phyloP scores from a whole-genome alignment of 129 eudicot species.

The Pseudognaphalium luteoalbum region DNA sequence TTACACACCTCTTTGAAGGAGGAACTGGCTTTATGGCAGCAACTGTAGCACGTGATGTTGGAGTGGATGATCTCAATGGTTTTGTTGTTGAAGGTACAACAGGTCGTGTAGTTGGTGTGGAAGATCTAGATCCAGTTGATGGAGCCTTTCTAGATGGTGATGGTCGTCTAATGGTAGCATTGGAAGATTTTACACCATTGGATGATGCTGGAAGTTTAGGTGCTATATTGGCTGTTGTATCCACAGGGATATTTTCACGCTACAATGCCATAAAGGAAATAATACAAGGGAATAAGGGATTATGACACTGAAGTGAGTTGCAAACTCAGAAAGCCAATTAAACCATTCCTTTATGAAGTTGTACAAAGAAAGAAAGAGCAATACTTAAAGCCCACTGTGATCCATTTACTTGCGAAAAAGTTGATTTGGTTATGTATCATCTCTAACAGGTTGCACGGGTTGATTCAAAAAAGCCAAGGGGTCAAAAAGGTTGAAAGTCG shows the following conservation, averaged over 20 bases:
- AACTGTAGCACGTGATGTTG: slow-evolving; percentile 50
- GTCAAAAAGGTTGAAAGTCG: neutral
- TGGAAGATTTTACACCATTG: slow-evolving; percentile 40
- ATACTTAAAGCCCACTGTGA: neutral
- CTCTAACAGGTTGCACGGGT: neutral
- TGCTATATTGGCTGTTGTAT: slow-evolving; percentile 31
- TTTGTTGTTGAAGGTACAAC: slow-evolving; percentile 44
- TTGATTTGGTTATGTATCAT: slow-evolving; percentile 5
- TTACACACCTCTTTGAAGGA: slow-evolving; percentile 32
- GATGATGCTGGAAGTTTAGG: slow-evolving; percentile 41
- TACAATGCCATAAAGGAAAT: slow-evolving; percentile 27
- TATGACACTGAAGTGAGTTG: slow-evolving; percentile 6
- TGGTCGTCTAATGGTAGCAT: slow-evolving; percentile 46
- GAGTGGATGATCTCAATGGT: slow-evolving; percentile 59
- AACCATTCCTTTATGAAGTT: slow-evolving; percentile 2
- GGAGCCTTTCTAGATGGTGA: slow-evolving; percentile 45
- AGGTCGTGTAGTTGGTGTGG: slow-evolving; percentile 53
- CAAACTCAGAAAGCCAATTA: neutral
- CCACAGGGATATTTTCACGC: slow-evolving; percentile 41
- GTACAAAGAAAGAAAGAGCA: neutral
- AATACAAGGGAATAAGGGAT: neutral
- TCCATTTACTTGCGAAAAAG: neutral
- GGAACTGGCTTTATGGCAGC: slow-evolving; percentile 46
- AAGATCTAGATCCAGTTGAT: slow-evolving; percentile 41
- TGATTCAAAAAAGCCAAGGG: neutral